Base-by-base conservation (phyloP, 495 filamentous ascomycete genomes). In the Oidiodendron maius region DNA sequence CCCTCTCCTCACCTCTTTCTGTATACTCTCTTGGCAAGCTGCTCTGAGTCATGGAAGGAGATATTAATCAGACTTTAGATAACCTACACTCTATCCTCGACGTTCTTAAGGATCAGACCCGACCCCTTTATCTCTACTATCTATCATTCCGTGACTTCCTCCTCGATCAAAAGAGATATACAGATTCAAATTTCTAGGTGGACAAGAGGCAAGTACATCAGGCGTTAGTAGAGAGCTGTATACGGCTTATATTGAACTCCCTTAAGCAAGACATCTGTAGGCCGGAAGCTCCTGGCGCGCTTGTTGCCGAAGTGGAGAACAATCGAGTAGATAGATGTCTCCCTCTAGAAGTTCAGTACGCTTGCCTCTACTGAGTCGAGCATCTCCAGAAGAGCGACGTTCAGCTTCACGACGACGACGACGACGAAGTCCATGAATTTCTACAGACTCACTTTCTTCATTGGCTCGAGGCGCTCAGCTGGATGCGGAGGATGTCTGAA, bases 51-150 rank as follows among this genome's bases (percentile, higher is more conserved):
- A 15, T 24, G 3, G 30, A 18, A n/a, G 69, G 68, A 13, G 68
- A 69, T 23, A 60, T 59, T 1, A 70, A 77, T 41, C 59, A 5
- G 24, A 46, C 24, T 38, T 15, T 46, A 9, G 18, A 46, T 5
- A 18, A 46, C 28, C 21, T 46, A 8, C 44, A 46, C 21, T 9
- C 44, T 8, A 36, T 46, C 12, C 24, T 46, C 8, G 28, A 36
- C 37, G 37, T 44, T 34, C 44, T 28, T 17, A 38, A 46, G 28
- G 24, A 46, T 28, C 28, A 23, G 13, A 39, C 5, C 16, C 36
- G 18, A 6, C 36, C 8, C 11, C 5, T 39, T 17, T 17, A 17
- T 17, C 36, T 39, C 8, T 35, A 48, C 28, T 35, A 39, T 17
- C 36, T 16, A 40, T 48, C 34, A 40, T 48, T 48, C 18, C 45